Conservation (phyloP, 2,329 filamentous ascomycete species). For the Microcyclosporella mali region DNA sequence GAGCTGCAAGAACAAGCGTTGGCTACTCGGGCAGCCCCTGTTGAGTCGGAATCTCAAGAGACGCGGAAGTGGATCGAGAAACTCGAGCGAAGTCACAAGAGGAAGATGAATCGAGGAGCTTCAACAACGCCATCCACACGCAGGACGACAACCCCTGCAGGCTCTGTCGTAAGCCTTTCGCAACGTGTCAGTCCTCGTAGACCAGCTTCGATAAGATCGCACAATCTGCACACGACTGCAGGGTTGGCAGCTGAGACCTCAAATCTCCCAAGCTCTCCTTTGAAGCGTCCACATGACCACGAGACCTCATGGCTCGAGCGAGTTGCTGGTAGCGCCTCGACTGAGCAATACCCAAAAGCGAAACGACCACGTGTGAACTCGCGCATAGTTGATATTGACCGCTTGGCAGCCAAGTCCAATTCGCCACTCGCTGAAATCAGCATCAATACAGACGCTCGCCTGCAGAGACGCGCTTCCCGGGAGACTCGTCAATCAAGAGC, state of each 20-base stretch:
- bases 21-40: slow-evolving; percentile 47
- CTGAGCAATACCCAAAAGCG: too few species aligned
- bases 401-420: too few species aligned
- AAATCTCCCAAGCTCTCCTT: too few species aligned
- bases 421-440: slow-evolving; percentile 14
- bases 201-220: neutral
- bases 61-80: slow-evolving; percentile 55
- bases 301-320: neutral
- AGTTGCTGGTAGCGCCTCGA: neutral
- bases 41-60: slow-evolving; percentile 54
- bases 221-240: too few species aligned
- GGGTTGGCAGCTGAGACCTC: too few species aligned
- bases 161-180: slow-evolving; percentile 2
- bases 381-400: too few species aligned
- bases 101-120: slow-evolving; percentile 26
- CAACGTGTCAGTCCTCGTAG: neutral
- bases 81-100: slow-evolving; percentile 42
- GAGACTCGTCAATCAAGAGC: slow-evolving; percentile 3
- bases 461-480: neutral
- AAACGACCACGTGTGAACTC: too few species aligned
- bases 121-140: slow-evolving; percentile 11
- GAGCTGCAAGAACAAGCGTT: slow-evolving; percentile 64
- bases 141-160: slow-evolving; percentile 6
- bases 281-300: too few species aligned
- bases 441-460: slow-evolving; percentile 7